Evolutionary conservation across 176 grass and related monocot genomes (phyloP).

Genomic region (Oryza longistaminata): DNA sequence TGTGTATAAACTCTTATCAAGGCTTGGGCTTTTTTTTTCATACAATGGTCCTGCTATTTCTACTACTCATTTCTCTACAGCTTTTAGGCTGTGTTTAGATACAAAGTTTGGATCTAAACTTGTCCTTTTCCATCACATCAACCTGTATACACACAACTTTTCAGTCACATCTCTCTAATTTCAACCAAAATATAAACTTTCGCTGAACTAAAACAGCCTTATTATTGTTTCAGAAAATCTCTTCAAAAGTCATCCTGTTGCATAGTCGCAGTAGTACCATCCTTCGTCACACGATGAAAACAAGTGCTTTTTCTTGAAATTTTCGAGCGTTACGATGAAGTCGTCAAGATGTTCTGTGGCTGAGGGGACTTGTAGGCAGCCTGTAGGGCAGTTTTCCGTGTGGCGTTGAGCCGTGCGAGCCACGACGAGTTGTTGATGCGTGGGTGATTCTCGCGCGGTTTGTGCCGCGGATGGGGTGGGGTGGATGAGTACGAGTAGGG

Average conservation of each 20-base stretch:
- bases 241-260: not conserved
- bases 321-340: not conserved
- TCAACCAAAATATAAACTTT: too few relatives aligned
- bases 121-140: too few relatives aligned
- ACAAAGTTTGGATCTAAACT: too few relatives aligned
- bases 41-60: not conserved
- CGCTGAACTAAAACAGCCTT: too few relatives aligned
- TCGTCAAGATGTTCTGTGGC: not conserved
- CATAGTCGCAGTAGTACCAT: not conserved
- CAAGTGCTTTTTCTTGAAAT: not conserved
- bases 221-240: not conserved
- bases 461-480: not conserved
- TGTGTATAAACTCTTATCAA: conserved; percentile 36
- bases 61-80: not conserved
- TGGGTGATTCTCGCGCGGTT: not conserved
- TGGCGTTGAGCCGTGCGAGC: not conserved
- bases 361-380: not conserved
- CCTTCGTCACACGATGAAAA: not conserved
- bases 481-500: not conserved
- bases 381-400: not conserved
- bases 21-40: not conserved
- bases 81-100: too few relatives aligned
- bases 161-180: too few relatives aligned
- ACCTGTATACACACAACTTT: too few relatives aligned
- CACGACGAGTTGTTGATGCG: not conserved